Percentiles rank a stretch among this genome's conserved stretches.
These are phyloP conservation scores for Colletotrichum graminicola DNA, from an alignment of 2,329 filamentous ascomycete species.

Conservation along the genomic window DNA sequence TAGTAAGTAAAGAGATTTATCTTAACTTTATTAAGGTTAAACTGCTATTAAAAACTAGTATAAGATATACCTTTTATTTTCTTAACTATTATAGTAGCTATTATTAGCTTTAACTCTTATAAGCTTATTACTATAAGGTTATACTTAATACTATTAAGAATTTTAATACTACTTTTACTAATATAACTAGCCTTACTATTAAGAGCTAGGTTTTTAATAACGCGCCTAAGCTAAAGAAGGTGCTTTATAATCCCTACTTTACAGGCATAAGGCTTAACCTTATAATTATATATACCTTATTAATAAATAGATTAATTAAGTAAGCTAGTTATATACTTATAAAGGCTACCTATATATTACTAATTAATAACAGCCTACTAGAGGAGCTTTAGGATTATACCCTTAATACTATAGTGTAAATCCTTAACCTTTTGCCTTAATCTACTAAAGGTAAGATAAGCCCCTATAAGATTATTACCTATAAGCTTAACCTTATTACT, in stretches of 20 bases:
- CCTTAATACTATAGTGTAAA: not conserved
- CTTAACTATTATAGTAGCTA: too few species aligned
- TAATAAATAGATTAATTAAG: not conserved
- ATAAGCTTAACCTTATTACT: not conserved
- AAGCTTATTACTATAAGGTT: too few species aligned
- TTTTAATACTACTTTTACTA: too few species aligned
- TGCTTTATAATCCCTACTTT: not conserved
- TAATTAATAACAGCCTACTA: not conserved
- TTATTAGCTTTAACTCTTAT: too few species aligned
- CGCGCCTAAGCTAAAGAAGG: not conserved
- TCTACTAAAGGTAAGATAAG: not conserved
- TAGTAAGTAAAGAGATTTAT: too few species aligned
- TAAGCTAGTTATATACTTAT: not conserved
- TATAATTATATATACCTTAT: not conserved
- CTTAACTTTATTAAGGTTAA: too few species aligned
- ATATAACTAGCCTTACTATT: too few species aligned
- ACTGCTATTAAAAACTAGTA: too few species aligned
- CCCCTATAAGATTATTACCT: not conserved
- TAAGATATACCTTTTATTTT: too few species aligned
- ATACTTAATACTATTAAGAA: too few species aligned
- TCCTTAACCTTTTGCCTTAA: not conserved
- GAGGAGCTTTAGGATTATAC: not conserved
- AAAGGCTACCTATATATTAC: not conserved
- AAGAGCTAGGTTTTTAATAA: not conserved
- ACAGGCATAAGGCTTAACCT: not conserved